Conservation (phyloP, 2,329 filamentous ascomycete species). For the Hymenoscyphus occultus region DNA sequence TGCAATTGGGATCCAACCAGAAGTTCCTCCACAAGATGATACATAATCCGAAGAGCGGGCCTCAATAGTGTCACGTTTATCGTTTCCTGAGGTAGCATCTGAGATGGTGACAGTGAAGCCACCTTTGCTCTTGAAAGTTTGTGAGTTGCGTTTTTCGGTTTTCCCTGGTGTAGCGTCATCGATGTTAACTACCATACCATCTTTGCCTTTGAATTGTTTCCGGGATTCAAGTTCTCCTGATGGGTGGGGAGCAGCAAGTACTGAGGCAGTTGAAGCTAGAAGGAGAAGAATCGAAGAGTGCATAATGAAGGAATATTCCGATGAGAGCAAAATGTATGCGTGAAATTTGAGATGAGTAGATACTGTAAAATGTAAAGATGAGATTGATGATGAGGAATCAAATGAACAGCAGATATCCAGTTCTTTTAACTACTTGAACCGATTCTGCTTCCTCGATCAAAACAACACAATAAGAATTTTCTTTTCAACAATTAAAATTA, state of each 20-base stretch:
- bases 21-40: not conserved
- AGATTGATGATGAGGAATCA: not conserved
- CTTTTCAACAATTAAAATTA: not conserved
- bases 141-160: not conserved
- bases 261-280: not conserved
- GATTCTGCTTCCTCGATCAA: not conserved
- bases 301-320: not conserved
- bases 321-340: not conserved
- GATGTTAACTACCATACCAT: constrained; percentile 2
- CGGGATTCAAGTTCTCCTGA: not conserved
- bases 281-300: constrained; percentile 2
- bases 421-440: not conserved
- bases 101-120: not conserved
- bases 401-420: not conserved
- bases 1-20: constrained; percentile 1
- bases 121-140: constrained; percentile 2
- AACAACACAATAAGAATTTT: not conserved
- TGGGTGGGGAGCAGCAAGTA: constrained; percentile 3
- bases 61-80: constrained; percentile 3
- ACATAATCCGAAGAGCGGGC: not conserved
- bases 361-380: not conserved
- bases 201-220: constrained; percentile 5
- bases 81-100: constrained; percentile 1
- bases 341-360: not conserved
- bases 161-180: constrained; percentile 1